Base-by-base conservation (phyloP, 305 asterid species). In the Coffea humblotiana region DNA sequence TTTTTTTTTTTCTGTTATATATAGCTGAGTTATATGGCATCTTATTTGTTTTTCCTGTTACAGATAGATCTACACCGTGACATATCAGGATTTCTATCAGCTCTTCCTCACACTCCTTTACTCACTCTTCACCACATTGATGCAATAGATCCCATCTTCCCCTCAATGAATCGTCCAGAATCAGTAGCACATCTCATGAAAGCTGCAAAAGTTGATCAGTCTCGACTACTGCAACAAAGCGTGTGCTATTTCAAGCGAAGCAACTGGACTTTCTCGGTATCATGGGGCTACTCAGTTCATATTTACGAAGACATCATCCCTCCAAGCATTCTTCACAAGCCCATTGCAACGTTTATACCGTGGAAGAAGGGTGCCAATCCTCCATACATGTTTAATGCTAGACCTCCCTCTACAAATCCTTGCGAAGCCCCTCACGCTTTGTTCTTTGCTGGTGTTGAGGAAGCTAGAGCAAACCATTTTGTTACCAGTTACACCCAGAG, bases 241-340 rank as follows among this genome's bases (percentile, higher is more conserved):
- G 71, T 87, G 23, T 89, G 93, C 81, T 82, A 88, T 65, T 29
- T 72, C 71, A 79, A 82, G 25, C 71, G 35, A 78, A 75, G 78
- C 65, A 89, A 89, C 81, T 88, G 91, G 90, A 83, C 89, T 25
- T 45, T 87, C 65, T 83, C 91, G 2, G 85, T 84, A 0, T 83
- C 92, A 18, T 89, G 91, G 91, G 92, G 91, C 16, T 88, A 89
- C 71, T 78, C 90, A 5, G 65, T 86, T 48, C 90, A 84, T 37
- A 86, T 89, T 16, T 89, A 88, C 45, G 82, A 82, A 47, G 65
- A 84, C 61, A 35, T 83, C 63, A 37, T 83, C 49, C 79, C 91
- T n/a, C 92, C 90, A 23, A 89, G 91, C 85, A 29, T 78, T 68
- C 88, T 89, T 72, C 69, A 84, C 43, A 77, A 71, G 4, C 91